A percentile compares a stretch with the other conserved stretches of the same genome.
Evolutionary conservation across 192 early-diverging fungal species (phyloP).

Genomic region (Linnemannia exigua): DNA sequence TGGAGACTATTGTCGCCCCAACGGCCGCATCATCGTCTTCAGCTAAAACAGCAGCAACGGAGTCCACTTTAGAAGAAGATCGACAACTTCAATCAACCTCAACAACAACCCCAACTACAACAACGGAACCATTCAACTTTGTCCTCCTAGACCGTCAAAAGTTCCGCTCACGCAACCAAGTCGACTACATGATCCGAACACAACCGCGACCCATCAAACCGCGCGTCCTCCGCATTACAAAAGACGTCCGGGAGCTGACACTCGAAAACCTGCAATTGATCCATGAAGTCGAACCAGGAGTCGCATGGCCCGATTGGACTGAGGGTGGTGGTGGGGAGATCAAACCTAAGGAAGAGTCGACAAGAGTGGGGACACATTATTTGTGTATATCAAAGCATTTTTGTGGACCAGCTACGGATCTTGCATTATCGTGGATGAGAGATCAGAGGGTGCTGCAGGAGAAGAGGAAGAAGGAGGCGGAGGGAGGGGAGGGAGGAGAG

Average conservation of each 20-base stretch:
- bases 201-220: conserved; percentile 46
- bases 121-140: conserved; percentile 42
- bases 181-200: conserved; percentile 57
- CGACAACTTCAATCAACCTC: neutral
- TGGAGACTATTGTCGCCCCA: conserved; percentile 23
- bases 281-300: conserved; percentile 38
- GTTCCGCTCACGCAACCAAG: conserved; percentile 51
- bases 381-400: conserved; percentile 55
- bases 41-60: neutral
- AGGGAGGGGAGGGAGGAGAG: neutral
- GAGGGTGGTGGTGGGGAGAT: conserved; percentile 32
- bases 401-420: conserved; percentile 46
- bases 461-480: neutral
- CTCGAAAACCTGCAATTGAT: conserved; percentile 44
- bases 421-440: conserved; percentile 39
- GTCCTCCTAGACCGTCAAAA: conserved; percentile 45
- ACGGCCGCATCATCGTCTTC: neutral
- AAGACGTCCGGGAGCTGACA: conserved; percentile 34
- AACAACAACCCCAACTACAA: neutral
- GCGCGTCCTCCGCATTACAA: conserved; percentile 46
- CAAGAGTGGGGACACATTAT: conserved; percentile 27
- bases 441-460: conserved; percentile 16
- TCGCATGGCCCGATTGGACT: conserved; percentile 33
- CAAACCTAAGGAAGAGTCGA: conserved; percentile 18
- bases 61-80: neutral